These are phyloP conservation scores for Zasmidium angulare DNA, from an alignment of 2,329 filamentous ascomycete species.

Conservation along the genomic window DNA sequence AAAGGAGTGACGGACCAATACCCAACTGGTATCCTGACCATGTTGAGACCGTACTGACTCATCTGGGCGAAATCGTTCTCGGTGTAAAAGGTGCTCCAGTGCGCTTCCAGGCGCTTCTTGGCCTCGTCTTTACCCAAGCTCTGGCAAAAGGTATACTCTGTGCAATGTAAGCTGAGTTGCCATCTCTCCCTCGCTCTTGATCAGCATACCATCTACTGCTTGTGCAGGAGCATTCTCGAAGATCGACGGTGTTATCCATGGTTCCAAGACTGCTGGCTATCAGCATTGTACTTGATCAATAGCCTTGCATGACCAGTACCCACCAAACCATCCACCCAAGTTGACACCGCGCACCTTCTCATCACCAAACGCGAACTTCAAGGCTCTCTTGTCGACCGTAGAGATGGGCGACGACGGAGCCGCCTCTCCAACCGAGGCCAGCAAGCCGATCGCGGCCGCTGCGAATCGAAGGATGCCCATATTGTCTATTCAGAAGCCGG, in stretches of 20 bases:
- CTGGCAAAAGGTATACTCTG: conserved; percentile 36
- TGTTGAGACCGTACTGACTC: conserved; percentile 37
- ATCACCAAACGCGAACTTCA: conserved; percentile 52
- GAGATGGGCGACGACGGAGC: conserved; percentile 24
- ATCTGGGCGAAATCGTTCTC: conserved; percentile 46
- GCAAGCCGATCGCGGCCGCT: conserved; percentile 25
- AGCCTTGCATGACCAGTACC: neutral
- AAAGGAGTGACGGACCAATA: conserved; percentile 60
- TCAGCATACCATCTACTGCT: conserved; percentile 52
- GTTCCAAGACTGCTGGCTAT: conserved; percentile 52
- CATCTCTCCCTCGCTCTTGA: neutral
- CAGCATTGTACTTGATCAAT: neutral
- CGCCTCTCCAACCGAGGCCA: conserved; percentile 24
- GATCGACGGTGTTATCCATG: conserved; percentile 63
- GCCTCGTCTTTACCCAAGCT: conserved; percentile 46
- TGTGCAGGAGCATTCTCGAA: conserved; percentile 50
- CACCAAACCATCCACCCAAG: conserved; percentile 58
- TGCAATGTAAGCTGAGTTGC: neutral
- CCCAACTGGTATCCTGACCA: conserved; percentile 53
- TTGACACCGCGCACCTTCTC: conserved; percentile 64
- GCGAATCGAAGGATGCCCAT: conserved; percentile 25
- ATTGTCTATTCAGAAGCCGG: neutral
- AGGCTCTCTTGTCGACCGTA: conserved; percentile 15
- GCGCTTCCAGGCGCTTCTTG: conserved; percentile 43
- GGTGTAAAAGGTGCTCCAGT: conserved; percentile 42